Conservation (phyloP, 495 filamentous ascomycete species). For the Daldinia vernicosa region DNA sequence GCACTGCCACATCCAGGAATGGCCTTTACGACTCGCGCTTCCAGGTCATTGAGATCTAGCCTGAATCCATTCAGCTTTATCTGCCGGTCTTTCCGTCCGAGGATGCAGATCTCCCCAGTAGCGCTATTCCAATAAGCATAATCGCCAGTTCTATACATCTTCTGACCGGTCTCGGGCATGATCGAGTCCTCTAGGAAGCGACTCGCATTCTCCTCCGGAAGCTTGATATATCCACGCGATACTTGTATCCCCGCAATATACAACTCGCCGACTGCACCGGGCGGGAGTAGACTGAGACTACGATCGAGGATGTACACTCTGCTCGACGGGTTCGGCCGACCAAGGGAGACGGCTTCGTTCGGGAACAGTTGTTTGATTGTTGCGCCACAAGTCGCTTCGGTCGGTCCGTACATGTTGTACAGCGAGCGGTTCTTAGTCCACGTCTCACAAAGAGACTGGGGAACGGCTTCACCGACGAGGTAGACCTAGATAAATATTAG, state of each 20-base stretch:
- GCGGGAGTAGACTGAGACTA: not conserved
- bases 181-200: not conserved
- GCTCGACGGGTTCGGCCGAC: not conserved
- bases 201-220: not conserved
- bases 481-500: not conserved
- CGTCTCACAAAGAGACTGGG: not conserved
- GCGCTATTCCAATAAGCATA: not conserved
- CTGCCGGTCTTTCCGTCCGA: not conserved
- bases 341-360: not conserved
- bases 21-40: not conserved
- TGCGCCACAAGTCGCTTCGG: not conserved
- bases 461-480: not conserved
- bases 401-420: not conserved
- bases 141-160: not conserved
- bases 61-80: not conserved
- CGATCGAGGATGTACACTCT: not conserved
- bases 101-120: not conserved
- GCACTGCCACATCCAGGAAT: not conserved
- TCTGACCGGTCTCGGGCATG: not conserved
- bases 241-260: not conserved
- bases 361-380: not conserved
- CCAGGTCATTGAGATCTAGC: not conserved
- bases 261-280: not conserved
- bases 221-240: not conserved
- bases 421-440: not conserved